A percentile compares a stretch with the other conserved stretches of the same genome.
phyloP scores from a whole-genome alignment of 192 early-diverging fungal genomes.

The Funneliformis mosseae region DNA sequence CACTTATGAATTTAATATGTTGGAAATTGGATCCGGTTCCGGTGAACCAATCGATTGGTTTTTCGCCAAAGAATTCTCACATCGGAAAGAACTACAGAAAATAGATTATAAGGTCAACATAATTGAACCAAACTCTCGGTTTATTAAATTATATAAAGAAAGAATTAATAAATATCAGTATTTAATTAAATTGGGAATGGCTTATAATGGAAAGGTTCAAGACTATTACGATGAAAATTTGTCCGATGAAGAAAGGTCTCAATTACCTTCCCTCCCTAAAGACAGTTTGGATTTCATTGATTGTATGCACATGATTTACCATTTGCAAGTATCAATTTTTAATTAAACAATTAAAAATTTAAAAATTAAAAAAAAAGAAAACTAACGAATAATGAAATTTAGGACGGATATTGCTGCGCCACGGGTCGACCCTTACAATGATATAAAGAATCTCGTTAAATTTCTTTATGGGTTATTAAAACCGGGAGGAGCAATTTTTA shows the following conservation, averaged over 20 bases:
- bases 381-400: background rate
- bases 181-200: background rate
- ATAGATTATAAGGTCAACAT: background rate
- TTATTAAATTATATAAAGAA: background rate
- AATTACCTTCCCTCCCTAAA: background rate
- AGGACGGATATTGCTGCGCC: background rate
- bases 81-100: background rate
- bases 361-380: background rate
- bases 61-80: background rate
- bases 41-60: background rate
- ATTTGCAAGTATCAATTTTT: background rate
- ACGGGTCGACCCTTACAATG: background rate
- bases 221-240: background rate
- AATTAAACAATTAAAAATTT: background rate
- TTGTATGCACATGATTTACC: background rate
- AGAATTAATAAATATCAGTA: background rate
- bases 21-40: background rate
- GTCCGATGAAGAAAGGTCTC: no score
- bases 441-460: background rate
- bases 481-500: background rate
- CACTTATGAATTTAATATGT: background rate
- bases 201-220: background rate
- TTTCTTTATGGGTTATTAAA: background rate
- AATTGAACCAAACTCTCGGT: background rate
- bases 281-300: background rate